Conservation (phyloP, 2,329 filamentous ascomycete genomes). For the Arachnopeziza araneosa region DNA sequence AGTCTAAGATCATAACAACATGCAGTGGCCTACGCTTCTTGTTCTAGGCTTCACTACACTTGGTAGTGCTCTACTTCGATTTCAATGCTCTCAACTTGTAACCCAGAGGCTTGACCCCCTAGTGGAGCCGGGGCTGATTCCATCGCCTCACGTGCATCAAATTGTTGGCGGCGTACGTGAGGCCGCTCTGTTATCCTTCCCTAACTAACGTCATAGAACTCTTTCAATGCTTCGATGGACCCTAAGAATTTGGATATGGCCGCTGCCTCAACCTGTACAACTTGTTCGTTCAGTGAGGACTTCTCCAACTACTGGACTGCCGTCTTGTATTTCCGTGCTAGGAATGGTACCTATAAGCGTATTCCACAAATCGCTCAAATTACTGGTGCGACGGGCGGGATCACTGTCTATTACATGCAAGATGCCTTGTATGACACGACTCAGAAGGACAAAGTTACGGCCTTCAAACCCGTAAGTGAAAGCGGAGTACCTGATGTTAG, state of each 20-base stretch:
- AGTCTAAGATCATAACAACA: background rate
- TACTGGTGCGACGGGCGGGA: constrained; percentile 9
- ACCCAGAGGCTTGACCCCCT: background rate
- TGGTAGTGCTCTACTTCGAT: background rate
- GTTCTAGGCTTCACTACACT: background rate
- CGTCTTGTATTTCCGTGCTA: constrained; percentile 18
- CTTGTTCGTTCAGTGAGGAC: constrained; percentile 16
- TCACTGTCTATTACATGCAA: constrained; percentile 19
- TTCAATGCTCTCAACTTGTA: background rate
- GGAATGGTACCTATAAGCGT: constrained; percentile 16
- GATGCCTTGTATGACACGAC: constrained; percentile 3
- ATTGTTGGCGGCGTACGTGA: constrained; percentile 3
- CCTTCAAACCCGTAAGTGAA: constrained; percentile 12
- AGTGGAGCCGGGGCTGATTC: background rate
- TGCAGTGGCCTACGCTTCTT: background rate
- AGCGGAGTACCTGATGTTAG: background rate
- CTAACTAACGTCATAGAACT: background rate
- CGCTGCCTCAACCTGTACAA: constrained; percentile 10
- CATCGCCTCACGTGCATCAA: constrained; percentile 27
- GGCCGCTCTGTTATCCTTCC: background rate
- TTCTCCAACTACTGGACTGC: constrained; percentile 28
- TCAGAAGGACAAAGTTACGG: constrained; percentile 6
- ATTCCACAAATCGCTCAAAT: constrained; percentile 11
- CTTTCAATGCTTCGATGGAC: background rate
- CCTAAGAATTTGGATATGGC: background rate